phyloP scores from a whole-genome alignment of 805 yeast species.

The Phaffomyces opuntiae region DNA sequence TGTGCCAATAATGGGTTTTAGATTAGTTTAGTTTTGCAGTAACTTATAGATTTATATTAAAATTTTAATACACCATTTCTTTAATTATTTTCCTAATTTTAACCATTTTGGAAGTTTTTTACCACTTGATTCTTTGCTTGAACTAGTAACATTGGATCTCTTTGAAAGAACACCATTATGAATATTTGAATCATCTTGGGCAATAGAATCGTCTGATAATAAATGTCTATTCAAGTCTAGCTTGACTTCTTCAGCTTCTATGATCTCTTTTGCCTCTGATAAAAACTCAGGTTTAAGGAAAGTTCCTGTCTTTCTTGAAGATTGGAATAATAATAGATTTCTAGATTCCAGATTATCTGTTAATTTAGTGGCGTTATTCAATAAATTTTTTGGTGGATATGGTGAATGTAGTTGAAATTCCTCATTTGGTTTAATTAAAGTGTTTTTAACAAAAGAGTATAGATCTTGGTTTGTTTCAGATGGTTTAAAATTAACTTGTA shows the following conservation, averaged over 20 bases:
- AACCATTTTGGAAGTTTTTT: slow-evolving; percentile 35
- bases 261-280: slow-evolving; percentile 25
- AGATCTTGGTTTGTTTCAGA: slow-evolving; percentile 30
- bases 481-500: slow-evolving; percentile 45
- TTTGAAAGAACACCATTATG: slow-evolving; percentile 17
- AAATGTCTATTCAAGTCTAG: slow-evolving; percentile 10
- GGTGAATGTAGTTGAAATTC: slow-evolving; percentile 37
- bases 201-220: slow-evolving; percentile 1
- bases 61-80: not conserved
- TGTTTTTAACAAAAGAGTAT: slow-evolving; percentile 24
- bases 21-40: not conserved
- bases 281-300: slow-evolving; percentile 25
- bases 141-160: not conserved
- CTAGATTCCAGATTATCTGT: slow-evolving; percentile 39
- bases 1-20: slow-evolving; percentile 40
- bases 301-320: slow-evolving; percentile 15
- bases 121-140: slow-evolving; percentile 1
- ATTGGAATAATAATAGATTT: slow-evolving; percentile 33
- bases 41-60: too few species aligned
- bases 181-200: slow-evolving; percentile 9
- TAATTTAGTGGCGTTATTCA: slow-evolving; percentile 24
- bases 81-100: slow-evolving; percentile 30
- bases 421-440: slow-evolving; percentile 24
- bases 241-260: slow-evolving; percentile 24
- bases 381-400: slow-evolving; percentile 36